A percentile compares a stretch with the other conserved stretches of the same genome.
Evolutionary conservation across 139 green algal species (phyloP).

Genomic region (Closterium sp.): DNA sequence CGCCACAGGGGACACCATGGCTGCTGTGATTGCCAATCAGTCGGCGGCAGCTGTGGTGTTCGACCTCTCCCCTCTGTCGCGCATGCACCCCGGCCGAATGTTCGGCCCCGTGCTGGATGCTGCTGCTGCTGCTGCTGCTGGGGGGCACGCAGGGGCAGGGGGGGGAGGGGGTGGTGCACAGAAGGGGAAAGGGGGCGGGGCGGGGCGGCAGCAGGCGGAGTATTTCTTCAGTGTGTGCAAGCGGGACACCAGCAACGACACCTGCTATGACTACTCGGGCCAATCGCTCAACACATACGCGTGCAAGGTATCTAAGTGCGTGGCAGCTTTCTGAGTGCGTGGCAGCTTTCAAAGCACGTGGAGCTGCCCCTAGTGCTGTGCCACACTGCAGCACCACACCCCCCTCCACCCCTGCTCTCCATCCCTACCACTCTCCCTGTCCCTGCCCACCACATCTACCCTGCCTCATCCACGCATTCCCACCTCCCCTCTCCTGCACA

Average conservation of each 20-base stretch:
- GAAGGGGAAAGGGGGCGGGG: background rate
- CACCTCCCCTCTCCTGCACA: too few species aligned
- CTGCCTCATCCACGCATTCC: too few species aligned
- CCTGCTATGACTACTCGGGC: slow-evolving; percentile 9
- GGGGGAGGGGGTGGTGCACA: background rate
- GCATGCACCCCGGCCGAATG: slow-evolving; percentile 14
- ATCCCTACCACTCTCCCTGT: background rate
- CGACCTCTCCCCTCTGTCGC: slow-evolving; percentile 22
- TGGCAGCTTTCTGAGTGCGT: too few species aligned
- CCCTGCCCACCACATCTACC: too few species aligned
- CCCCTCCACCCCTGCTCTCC: background rate
- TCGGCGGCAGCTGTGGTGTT: background rate
- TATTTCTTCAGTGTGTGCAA: slow-evolving; percentile 27
- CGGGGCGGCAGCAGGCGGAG: background rate
- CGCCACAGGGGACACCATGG: too few species aligned
- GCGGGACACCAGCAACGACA: background rate
- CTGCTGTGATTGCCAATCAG: background rate
- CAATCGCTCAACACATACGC: slow-evolving; percentile 19
- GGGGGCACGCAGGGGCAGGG: background rate
- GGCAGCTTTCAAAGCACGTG: too few species aligned
- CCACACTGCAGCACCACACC: background rate
- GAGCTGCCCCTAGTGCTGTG: too few species aligned
- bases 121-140: background rate
- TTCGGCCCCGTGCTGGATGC: slow-evolving; percentile 22
- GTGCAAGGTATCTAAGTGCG: background rate